phyloP scores from a whole-genome alignment of 2,329 filamentous ascomycete genomes.

The Cladosporium sp. region DNA sequence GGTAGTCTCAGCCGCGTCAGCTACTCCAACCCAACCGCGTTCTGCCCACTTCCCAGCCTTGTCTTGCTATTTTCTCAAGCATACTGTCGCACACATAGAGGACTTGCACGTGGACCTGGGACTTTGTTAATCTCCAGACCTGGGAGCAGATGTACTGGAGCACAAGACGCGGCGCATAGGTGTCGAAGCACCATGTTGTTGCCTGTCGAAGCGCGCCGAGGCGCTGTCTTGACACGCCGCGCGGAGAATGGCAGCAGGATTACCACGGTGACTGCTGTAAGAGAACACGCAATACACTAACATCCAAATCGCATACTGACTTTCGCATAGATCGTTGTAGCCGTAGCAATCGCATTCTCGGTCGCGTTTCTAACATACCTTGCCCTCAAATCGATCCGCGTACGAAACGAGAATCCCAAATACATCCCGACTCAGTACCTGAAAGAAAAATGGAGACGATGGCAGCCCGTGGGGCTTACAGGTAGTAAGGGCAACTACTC shows the following conservation, averaged over 20 bases:
- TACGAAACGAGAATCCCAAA: conserved; percentile 24
- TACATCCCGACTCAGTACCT: conserved; percentile 30
- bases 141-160: too few species aligned
- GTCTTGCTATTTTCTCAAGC: too few species aligned
- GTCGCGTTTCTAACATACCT: conserved; percentile 11
- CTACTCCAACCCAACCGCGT: too few species aligned
- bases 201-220: too few species aligned
- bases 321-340: conserved; percentile 4
- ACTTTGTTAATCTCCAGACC: too few species aligned
- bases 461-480: conserved; percentile 23
- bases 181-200: too few species aligned
- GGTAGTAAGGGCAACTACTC: conserved; percentile 28
- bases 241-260: background rate
- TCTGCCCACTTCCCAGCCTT: too few species aligned
- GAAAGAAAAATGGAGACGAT: conserved; percentile 30
- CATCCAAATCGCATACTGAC: background rate
- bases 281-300: background rate
- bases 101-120: too few species aligned
- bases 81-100: too few species aligned
- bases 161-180: too few species aligned
- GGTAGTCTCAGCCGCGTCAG: too few species aligned
- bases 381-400: conserved; percentile 19
- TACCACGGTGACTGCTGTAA: conserved; percentile 9
- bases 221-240: too few species aligned
- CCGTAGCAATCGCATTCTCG: conserved; percentile 7